Percentiles rank a stretch among this genome's conserved stretches.
phyloP scores from a whole-genome alignment of 1,284 basidiomycete species.

The Pisolithus thermaeus region DNA sequence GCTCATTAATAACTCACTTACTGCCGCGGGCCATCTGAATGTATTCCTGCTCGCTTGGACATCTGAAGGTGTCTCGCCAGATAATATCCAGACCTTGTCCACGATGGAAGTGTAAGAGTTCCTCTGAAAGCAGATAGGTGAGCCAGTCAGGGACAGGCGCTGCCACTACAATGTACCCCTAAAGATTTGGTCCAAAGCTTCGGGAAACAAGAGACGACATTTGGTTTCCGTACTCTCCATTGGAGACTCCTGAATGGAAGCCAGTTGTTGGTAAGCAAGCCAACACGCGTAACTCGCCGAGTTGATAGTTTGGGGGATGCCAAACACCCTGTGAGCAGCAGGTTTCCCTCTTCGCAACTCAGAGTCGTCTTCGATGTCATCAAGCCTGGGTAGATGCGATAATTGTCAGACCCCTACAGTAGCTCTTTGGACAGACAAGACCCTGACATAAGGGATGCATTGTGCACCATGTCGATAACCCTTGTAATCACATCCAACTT shows the following conservation, averaged over 20 bases:
- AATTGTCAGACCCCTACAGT: neutral
- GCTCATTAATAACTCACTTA: slow-evolving; percentile 29
- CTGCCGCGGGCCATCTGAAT: slow-evolving; percentile 77
- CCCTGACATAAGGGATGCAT: slow-evolving; percentile 59
- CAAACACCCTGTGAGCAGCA: slow-evolving; percentile 75
- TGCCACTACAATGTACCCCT: slow-evolving; percentile 42
- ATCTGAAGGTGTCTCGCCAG: slow-evolving; percentile 70
- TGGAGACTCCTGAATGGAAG: neutral
- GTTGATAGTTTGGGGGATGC: slow-evolving; percentile 76
- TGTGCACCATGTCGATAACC: slow-evolving; percentile 88
- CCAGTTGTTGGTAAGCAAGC: slow-evolving; percentile 69
- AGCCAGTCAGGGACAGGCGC: neutral
- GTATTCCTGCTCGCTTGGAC: slow-evolving; percentile 77
- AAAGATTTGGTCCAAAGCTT: slow-evolving; percentile 55
- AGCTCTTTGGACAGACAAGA: neutral
- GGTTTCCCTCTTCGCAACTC: slow-evolving; percentile 66
- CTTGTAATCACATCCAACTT: slow-evolving; percentile 68
- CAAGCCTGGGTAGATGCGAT: slow-evolving; percentile 34
- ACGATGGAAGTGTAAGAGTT: slow-evolving; percentile 67
- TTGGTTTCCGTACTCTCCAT: neutral
- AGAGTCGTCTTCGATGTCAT: slow-evolving; percentile 78
- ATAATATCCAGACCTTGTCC: slow-evolving; percentile 76
- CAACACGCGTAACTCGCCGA: slow-evolving; percentile 87
- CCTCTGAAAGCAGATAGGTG: slow-evolving; percentile 36
- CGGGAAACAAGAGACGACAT: slow-evolving; percentile 26